phyloP scores from a whole-genome alignment of 2,329 filamentous ascomycete genomes.

The Beauveria brongniartii region DNA sequence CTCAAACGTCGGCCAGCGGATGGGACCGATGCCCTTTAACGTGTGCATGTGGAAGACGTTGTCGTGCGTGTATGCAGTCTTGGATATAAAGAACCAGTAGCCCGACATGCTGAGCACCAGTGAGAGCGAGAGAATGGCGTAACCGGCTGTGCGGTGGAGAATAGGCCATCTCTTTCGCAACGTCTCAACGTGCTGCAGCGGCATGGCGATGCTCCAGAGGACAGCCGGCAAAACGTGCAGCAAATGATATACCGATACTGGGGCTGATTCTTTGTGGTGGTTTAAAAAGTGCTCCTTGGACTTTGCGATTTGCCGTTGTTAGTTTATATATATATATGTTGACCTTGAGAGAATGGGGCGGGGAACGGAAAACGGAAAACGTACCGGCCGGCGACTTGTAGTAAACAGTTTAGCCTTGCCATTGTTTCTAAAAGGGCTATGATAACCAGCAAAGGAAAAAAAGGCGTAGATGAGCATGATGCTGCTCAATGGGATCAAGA shows the following conservation, averaged over 20 bases:
- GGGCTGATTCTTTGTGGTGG: not conserved
- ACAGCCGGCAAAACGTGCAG: not conserved
- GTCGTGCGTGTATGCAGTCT: not conserved
- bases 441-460: not conserved
- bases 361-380: not conserved
- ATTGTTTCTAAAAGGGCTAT: not conserved
- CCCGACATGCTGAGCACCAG: constrained; percentile 2
- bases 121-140: not conserved
- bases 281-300: not conserved
- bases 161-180: not conserved
- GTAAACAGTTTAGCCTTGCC: not conserved
- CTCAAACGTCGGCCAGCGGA: constrained; percentile 7
- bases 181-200: constrained; percentile 2
- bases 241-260: not conserved
- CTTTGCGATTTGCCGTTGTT: not conserved
- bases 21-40: not conserved
- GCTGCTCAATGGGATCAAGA: not conserved
- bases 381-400: not conserved
- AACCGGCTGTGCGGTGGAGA: not conserved
- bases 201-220: constrained; percentile 6
- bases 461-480: not conserved
- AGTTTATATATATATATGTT: not conserved
- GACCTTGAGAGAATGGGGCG: not conserved
- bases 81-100: not conserved
- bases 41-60: not conserved